Percentiles rank a stretch among this genome's conserved stretches.
These are phyloP conservation scores for Cladosporium sp. DNA, from an alignment of 2,329 filamentous ascomycete genomes.

Conservation along the genomic window DNA sequence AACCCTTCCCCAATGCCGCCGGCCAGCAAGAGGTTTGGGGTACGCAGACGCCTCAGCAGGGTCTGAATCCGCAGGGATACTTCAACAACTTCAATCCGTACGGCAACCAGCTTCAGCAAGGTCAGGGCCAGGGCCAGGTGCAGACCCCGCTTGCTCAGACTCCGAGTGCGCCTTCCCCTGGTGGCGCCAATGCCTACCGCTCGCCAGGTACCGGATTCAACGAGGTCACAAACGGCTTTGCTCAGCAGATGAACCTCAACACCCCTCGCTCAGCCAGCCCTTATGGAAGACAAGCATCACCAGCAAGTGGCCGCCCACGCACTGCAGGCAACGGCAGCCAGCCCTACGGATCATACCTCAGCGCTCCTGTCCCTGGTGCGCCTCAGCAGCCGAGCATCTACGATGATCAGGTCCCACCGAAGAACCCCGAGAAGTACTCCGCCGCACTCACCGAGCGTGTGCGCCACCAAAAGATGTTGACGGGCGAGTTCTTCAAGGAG, in stretches of 20 bases:
- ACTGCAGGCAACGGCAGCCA: slow-evolving; percentile 69
- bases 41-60: slow-evolving; percentile 40
- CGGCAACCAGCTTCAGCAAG: slow-evolving; percentile 44
- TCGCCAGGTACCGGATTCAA: slow-evolving; percentile 58
- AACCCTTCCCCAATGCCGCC: slow-evolving; percentile 64
- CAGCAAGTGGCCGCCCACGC: slow-evolving; percentile 68
- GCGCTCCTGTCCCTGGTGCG: slow-evolving; percentile 56
- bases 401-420: slow-evolving; percentile 68
- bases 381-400: slow-evolving; percentile 36
- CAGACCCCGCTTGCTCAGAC: slow-evolving; percentile 27
- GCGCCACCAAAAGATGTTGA: slow-evolving; percentile 61
- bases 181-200: slow-evolving; percentile 41
- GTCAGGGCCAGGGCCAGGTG: slow-evolving; percentile 30
- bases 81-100: slow-evolving; percentile 46
- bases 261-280: slow-evolving; percentile 61
- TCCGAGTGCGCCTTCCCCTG: slow-evolving; percentile 40
- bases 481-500: slow-evolving; percentile 90
- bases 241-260: slow-evolving; percentile 88
- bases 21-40: slow-evolving; percentile 60
- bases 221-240: slow-evolving; percentile 84
- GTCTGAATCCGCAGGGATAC: slow-evolving; percentile 42
- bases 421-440: slow-evolving; percentile 79
- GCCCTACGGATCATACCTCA: slow-evolving; percentile 61
- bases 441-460: slow-evolving; percentile 76
- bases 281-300: slow-evolving; percentile 66